phyloP scores from a whole-genome alignment of 805 yeast genomes.

The Torulaspora maleeae region DNA sequence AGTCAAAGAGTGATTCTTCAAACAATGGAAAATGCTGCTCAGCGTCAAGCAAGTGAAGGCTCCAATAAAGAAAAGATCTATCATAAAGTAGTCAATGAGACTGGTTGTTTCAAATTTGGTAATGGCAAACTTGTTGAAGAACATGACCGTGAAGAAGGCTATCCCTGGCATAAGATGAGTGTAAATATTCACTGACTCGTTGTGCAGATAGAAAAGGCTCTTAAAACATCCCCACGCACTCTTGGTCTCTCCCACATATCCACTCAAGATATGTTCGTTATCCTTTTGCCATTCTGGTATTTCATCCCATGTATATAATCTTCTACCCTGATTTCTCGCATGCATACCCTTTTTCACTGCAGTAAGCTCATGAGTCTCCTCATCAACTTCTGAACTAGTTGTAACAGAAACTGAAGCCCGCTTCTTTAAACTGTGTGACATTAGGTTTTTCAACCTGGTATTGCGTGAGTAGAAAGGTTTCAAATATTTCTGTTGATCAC shows the following conservation, averaged over 20 bases:
- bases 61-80: conserved; percentile 45
- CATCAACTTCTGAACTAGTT: not conserved
- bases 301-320: conserved; percentile 40
- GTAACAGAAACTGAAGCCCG: conserved; percentile 3
- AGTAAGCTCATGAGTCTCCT: not conserved
- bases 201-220: conserved; percentile 57
- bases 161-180: conserved; percentile 51
- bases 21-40: conserved; percentile 62
- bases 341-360: not conserved
- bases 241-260: conserved; percentile 55
- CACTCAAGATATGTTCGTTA: conserved; percentile 57
- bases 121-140: conserved; percentile 32
- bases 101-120: conserved; percentile 41
- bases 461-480: no score
- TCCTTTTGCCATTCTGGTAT: conserved; percentile 72
- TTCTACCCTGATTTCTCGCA: conserved; percentile 5
- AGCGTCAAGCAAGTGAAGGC: conserved; percentile 54
- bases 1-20: conserved; percentile 57
- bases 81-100: conserved; percentile 38
- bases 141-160: conserved; percentile 19
- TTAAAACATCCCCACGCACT: conserved; percentile 43
- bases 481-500: no score
- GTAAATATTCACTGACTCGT: conserved; percentile 70
- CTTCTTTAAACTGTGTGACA: conserved; percentile 4
- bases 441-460: not conserved